Base-by-base conservation (phyloP, 768 basidiomycete species). In the Mycena metata region DNA sequence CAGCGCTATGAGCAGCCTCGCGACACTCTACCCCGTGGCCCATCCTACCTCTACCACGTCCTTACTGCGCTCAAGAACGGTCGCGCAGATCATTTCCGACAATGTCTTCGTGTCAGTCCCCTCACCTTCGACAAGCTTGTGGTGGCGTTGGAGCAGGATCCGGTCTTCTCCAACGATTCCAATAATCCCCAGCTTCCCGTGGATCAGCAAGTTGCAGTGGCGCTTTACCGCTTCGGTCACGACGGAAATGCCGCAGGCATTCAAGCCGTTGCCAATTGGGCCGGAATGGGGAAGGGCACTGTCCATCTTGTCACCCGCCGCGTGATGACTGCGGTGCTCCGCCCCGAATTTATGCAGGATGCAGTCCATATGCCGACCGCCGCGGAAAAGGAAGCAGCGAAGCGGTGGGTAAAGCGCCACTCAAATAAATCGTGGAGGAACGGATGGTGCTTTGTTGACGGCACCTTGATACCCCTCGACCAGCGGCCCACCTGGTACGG, bases 211-310 rank as follows among this genome's bases (percentile, higher is more conserved):
- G 67, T 85, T 16, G 81, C 81, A 0, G 78, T 84, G 39, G 62
- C 77, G 13, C 79, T 84, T 16, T 83, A 76, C 50, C 73, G 77
- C 0, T 83, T 84, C 72, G 82, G 82, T 1, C 80, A 79, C 60
- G 72, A 73, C 69, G 82, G 83, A 33, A 85, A 82, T 79, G 81
- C 76, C 10, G 77, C 78, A 2, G 63, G 72, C 16, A 47, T 80
- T 5, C 66, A 76, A 23, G 54, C 74, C 15, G 78, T 84, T 16
- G 78, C 79, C 1, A 64, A 74, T 16, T 84, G 83, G 83, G 75
- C 82, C 11, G 83, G 84, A 0, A 16, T 76, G 26, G 74, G 75
- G 0, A 74, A 75, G 46, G 82, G 83, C 0, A 78, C 78, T 5
- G 77, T 82, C 13, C 24, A 64, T 10, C 60, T 74, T 1, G 45